These are phyloP conservation scores for Hirsutella thompsonii DNA, from an alignment of 2,329 filamentous ascomycete species.

Conservation along the genomic window DNA sequence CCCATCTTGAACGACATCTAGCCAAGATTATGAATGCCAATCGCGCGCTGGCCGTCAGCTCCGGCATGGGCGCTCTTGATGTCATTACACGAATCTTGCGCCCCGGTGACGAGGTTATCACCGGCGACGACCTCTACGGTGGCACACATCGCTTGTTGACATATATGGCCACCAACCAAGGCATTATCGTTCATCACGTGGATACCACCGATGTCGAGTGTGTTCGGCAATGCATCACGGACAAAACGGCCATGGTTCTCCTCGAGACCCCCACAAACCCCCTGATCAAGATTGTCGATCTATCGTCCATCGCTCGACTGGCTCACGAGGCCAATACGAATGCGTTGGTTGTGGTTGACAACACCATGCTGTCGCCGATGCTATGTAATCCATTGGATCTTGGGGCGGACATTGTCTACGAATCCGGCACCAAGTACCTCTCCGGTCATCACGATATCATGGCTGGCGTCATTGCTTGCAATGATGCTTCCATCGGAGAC, in stretches of 20 bases:
- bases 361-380: slow-evolving; percentile 97
- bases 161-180: slow-evolving; percentile 78
- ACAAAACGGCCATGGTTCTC: slow-evolving; percentile 88
- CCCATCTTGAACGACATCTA: slow-evolving; percentile 88
- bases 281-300: slow-evolving; percentile 94
- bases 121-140: slow-evolving; percentile 92
- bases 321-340: slow-evolving; percentile 67
- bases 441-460: slow-evolving; percentile 98
- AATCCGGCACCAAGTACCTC: slow-evolving; percentile 94
- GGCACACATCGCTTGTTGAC: slow-evolving; percentile 89
- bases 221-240: slow-evolving; percentile 54
- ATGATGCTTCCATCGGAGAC: slow-evolving; percentile 69
- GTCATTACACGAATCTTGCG: slow-evolving; percentile 85
- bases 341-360: slow-evolving; percentile 85
- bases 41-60: slow-evolving; percentile 83
- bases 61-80: slow-evolving; percentile 93
- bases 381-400: slow-evolving; percentile 88
- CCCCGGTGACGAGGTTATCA: slow-evolving; percentile 93
- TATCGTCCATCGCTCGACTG: slow-evolving; percentile 62
- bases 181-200: slow-evolving; percentile 90
- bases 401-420: slow-evolving; percentile 92
- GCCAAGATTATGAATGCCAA: slow-evolving; percentile 98
- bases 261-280: slow-evolving; percentile 96
- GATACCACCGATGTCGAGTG: slow-evolving; percentile 73
- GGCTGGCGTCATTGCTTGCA: slow-evolving; percentile 91